Conservation (phyloP, 345 rosid genomes). For the Dimocarpus longan region DNA sequence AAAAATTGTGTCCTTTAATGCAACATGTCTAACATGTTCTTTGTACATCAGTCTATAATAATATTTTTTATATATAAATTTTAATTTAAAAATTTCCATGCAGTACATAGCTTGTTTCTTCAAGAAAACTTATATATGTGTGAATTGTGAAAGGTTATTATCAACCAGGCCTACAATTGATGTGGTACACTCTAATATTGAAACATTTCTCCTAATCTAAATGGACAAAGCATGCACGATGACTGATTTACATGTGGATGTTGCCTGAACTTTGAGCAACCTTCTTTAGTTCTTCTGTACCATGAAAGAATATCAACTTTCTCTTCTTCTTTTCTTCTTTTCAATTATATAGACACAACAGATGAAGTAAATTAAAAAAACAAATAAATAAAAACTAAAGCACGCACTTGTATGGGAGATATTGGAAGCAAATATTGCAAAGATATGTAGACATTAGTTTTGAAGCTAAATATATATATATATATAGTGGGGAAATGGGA, state of each 20-base stretch:
- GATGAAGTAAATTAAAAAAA: background rate
- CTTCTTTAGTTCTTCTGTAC: background rate
- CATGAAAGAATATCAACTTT: background rate
- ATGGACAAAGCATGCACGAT: background rate
- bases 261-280: background rate
- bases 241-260: background rate
- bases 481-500: background rate
- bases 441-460: background rate
- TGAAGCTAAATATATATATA: background rate
- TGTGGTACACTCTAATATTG: background rate
- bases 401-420: conserved; percentile 28
- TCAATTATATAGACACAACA: background rate
- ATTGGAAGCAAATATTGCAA: background rate
- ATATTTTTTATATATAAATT: too few species aligned
- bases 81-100: too few species aligned
- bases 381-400: conserved; percentile 8
- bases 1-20: too few species aligned
- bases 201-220: background rate
- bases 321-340: too few species aligned
- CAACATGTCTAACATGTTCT: too few species aligned
- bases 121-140: too few species aligned
- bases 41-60: too few species aligned
- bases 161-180: background rate
- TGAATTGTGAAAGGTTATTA: background rate
- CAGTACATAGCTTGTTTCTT: too few species aligned